These are phyloP conservation scores for Phyllosticta paracitricarpa DNA, from an alignment of 2,329 filamentous ascomycete species.

Conservation along the genomic window DNA sequence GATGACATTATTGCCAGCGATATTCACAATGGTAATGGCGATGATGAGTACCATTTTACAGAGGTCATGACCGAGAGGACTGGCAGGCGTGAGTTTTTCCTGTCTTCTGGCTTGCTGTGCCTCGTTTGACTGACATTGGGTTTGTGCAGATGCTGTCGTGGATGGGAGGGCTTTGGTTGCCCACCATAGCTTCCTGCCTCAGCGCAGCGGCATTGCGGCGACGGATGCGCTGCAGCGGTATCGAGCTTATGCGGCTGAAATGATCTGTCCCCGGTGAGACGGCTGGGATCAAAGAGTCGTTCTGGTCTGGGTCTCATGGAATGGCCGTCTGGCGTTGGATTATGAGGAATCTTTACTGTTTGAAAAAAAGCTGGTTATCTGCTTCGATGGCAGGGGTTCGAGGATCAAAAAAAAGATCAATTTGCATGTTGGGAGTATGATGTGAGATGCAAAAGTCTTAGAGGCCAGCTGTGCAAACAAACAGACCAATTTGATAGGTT, in stretches of 20 bases:
- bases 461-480: no score
- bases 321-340: no score
- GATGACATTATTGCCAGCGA: conserved; percentile 38
- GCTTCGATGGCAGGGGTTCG: no score
- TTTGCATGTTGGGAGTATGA: no score
- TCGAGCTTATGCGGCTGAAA: conserved; percentile 42
- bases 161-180: conserved; percentile 45
- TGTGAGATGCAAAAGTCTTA: no score
- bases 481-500: no score
- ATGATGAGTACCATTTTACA: conserved; percentile 38
- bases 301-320: no score
- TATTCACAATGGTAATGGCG: conserved; percentile 35
- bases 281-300: not conserved
- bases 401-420: no score
- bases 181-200: conserved; percentile 42
- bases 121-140: not conserved
- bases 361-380: not conserved
- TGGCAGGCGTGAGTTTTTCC: conserved; percentile 21
- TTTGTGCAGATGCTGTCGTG: conserved; percentile 31
- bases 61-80: conserved; percentile 29
- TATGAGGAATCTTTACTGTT: not conserved
- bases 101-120: not conserved
- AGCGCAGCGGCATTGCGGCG: conserved; percentile 32
- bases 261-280: conserved; percentile 30
- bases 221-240: conserved; percentile 48